Evolutionary conservation across 1,284 basidiomycete genomes (phyloP), one percentile per base, ranked within the genome.

Genomic region (Naganishia sp.): DNA sequence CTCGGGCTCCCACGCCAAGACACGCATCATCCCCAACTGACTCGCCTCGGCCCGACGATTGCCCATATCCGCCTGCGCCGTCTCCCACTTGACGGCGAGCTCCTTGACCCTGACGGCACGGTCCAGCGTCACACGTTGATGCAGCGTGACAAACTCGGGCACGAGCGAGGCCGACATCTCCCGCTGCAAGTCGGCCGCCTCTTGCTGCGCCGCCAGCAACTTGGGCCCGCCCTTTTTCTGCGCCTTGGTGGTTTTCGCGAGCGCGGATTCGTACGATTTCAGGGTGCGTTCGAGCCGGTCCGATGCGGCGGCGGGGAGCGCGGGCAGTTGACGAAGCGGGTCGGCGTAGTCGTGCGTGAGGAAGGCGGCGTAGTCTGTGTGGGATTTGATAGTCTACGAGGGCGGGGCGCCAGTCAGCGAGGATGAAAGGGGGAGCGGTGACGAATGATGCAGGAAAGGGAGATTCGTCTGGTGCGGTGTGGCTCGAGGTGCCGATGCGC

Each of bases 61-160:
- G 0, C 78, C 77, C 56, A 76, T 73, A 63, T 81, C 80, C 1
- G 73, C 75, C 33, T 74, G 71, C 16, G 75, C 69, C 0, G 79
- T 81, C 6, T 77, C 75, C 75, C 76, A 81, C 45, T 78, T 73
- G 11, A 80, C 77, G 11, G 75, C 65, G 25, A 78, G 67, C 70
- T 81, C 79, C 66, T 81, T 81, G 33, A 80, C 66, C 13, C 68
- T 68, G 5, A 71, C 70, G 25, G 80, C 68, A 15, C 80, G 71
- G 39, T 74, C 73, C 61, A 77, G 75, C 42, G 80, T 79, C 21
- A 79, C 68, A 9, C 71, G 55, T 61, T 81, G 80, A 68, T 77
- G 79, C 0, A 78, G 74, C 1, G 73, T 72, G 64, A 77, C 78
- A 16, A 77, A 74, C 70, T 74, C 74, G 1, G 79, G 79, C 15